Evolutionary conservation across 768 basidiomycete genomes (phyloP), one percentile per base, ranked within the genome.

Genomic region (Termitomyces sp.): DNA sequence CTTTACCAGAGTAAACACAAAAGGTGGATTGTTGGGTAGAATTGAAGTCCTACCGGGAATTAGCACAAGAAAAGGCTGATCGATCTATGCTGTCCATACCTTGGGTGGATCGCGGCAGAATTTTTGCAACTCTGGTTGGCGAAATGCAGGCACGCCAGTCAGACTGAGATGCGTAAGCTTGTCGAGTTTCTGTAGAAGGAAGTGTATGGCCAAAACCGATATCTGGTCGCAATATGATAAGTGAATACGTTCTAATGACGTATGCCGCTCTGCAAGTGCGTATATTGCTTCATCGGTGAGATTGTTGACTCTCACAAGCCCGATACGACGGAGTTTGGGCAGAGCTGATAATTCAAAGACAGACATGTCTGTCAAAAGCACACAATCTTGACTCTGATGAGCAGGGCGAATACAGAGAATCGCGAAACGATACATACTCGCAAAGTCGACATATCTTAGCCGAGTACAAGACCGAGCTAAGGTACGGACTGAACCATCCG

Each of bases 171-270:
- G 97, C 1, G 93, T 97, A 31, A 99, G 76, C 63, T 91, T 90
- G 66, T 85, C 85, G n/a, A 98, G 79, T 65, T 88, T 87, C 66
- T 89, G 86, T 43, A 99, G 80, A 45, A 99, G 80, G 70, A 88
- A 92, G 65, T 95, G 89, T 49, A 98, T 83, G 17, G 94, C 94
- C 75, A 87, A 81, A 63, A 98, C 91, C 6, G 90, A 85, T 55
- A 99, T 89, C 66, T 95, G 91, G 68, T 97, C 93, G 70, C 97
- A 99, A 68, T 98, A 98, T 2, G 94, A 97, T 49, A 99, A 77
- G 71, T 99, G 97, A 21, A 99, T 93, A 41, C 97, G 87, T 68
- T 99, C 97, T 23, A 98, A 79, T 9, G 92, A 88, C 30, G 84
- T 83, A 64, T 91, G 85, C 15, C 93, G 83, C 59, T 93, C 89